phyloP scores from a whole-genome alignment of 768 basidiomycete species.

The Suillus sp. region DNA sequence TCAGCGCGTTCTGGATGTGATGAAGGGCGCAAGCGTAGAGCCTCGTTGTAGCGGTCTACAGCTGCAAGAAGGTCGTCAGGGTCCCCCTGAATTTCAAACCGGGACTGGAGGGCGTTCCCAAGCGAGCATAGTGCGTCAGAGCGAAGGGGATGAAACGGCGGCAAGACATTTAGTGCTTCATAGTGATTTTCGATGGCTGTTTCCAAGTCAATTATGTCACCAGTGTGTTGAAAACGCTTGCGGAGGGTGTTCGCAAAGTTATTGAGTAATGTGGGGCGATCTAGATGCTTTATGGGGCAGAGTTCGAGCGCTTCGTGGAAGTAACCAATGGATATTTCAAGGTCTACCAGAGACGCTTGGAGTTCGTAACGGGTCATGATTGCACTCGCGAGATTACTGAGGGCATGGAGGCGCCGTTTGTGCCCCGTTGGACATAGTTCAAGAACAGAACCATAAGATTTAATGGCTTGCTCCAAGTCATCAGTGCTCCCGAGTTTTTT shows the following conservation, averaged over 20 bases:
- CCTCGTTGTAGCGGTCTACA: conserved; percentile 4
- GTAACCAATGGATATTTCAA: conserved; percentile 20
- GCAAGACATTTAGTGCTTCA: conserved; percentile 7
- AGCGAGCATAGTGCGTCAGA: conserved; percentile 21
- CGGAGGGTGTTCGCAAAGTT: conserved; percentile 19
- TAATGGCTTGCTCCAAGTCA: conserved; percentile 19
- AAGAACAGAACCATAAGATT: conserved; percentile 18
- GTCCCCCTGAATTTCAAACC: conserved; percentile 9
- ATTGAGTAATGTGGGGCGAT: conserved; percentile 11
- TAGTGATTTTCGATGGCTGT: conserved; percentile 24
- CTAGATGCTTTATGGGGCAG: conserved; percentile 11
- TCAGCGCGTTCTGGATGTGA: conserved; percentile 13
- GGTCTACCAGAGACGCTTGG: conserved; percentile 18
- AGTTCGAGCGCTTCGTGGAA: conserved; percentile 15
- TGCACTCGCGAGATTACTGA: conserved; percentile 32
- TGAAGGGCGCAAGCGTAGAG: conserved; percentile 11
- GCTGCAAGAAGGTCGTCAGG: conserved; percentile 5
- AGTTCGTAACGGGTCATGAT: conserved; percentile 32
- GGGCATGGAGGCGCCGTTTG: background rate
- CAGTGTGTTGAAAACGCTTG: conserved; percentile 23
- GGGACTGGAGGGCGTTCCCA: conserved; percentile 18
- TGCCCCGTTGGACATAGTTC: background rate
- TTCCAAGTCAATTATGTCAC: conserved; percentile 27
- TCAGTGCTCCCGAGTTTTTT: conserved; percentile 11
- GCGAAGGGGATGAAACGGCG: conserved; percentile 11